phyloP scores from a whole-genome alignment of 768 basidiomycete genomes.

The Steccherinum ochraceum region DNA sequence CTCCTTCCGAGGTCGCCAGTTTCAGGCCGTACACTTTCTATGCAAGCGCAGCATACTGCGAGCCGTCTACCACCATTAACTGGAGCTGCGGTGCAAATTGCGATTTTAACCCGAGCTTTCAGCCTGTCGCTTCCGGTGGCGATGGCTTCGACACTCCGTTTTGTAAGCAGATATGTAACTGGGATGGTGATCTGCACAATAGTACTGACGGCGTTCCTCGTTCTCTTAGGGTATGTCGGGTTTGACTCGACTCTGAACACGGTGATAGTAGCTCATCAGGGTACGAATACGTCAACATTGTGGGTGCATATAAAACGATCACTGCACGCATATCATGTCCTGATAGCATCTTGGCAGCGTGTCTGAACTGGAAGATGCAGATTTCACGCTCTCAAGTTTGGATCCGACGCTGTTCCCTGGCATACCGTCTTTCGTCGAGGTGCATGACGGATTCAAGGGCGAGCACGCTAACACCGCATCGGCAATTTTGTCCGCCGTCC shows the following conservation, averaged over 20 bases:
- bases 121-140: constrained; percentile 44
- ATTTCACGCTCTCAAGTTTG: constrained; percentile 29
- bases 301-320: constrained; percentile 10
- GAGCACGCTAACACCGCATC: constrained; percentile 41
- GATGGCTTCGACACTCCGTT: constrained; percentile 32
- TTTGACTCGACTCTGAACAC: constrained; percentile 33
- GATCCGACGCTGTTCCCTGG: constrained; percentile 44
- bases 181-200: not conserved
- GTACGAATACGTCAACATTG: constrained; percentile 28
- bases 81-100: constrained; percentile 34
- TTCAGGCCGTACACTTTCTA: constrained; percentile 26
- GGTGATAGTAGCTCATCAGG: constrained; percentile 33
- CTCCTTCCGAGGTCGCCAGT: constrained; percentile 14
- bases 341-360: constrained; percentile 18
- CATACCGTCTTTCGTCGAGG: constrained; percentile 31
- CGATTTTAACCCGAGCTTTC: constrained; percentile 37
- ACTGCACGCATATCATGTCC: not conserved
- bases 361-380: constrained; percentile 34
- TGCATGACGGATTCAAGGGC: constrained; percentile 41
- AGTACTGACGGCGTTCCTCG: not conserved
- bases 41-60: constrained; percentile 26
- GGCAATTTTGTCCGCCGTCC: constrained; percentile 38
- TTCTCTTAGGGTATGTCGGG: constrained; percentile 44
- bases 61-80: constrained; percentile 16
- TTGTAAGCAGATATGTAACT: constrained; percentile 3